These are phyloP conservation scores for Pterocarpus macrocarpus DNA, from an alignment of 306 rosid species.

Conservation along the genomic window DNA sequence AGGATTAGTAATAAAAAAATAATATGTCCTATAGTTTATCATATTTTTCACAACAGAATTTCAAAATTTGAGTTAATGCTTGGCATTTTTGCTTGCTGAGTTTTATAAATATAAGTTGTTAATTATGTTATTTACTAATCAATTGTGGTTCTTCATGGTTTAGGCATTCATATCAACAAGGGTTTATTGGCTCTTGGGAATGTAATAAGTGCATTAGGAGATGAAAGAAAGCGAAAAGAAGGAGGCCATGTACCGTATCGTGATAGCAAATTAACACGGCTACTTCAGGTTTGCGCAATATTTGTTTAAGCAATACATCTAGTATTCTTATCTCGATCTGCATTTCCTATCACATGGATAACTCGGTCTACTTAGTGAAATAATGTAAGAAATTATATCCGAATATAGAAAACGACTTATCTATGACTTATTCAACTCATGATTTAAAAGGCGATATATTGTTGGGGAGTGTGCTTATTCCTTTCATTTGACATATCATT, in stretches of 20 bases:
- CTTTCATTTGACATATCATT: slow-evolving; percentile 1
- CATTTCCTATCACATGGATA: not conserved
- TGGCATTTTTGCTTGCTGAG: not conserved
- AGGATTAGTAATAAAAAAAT: not conserved
- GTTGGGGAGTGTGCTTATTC: not conserved
- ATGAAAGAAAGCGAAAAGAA: slow-evolving; percentile 94
- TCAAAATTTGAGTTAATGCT: not conserved
- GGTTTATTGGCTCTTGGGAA: slow-evolving; percentile 94
- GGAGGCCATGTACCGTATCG: slow-evolving; percentile 98
- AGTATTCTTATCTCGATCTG: not conserved
- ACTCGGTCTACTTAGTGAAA: not conserved
- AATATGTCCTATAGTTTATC: slow-evolving; percentile 13
- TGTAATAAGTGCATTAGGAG: slow-evolving; percentile 97
- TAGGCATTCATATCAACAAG: slow-evolving; percentile 96
- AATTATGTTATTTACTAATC: not conserved
- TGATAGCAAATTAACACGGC: slow-evolving; percentile 94
- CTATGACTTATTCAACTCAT: not conserved
- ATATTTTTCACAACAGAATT: not conserved
- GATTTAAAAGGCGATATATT: slow-evolving; percentile 11
- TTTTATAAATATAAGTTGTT: slow-evolving; percentile 5
- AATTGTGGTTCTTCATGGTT: slow-evolving; percentile 34
- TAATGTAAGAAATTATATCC: not conserved
- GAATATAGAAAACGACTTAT: not conserved
- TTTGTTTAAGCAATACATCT: slow-evolving; percentile 10
- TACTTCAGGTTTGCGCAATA: slow-evolving; percentile 72